Evolutionary conservation across 2,329 filamentous ascomycete species (phyloP), one percentile per base, ranked within the genome.

Genomic region (Trichoderma breve): DNA sequence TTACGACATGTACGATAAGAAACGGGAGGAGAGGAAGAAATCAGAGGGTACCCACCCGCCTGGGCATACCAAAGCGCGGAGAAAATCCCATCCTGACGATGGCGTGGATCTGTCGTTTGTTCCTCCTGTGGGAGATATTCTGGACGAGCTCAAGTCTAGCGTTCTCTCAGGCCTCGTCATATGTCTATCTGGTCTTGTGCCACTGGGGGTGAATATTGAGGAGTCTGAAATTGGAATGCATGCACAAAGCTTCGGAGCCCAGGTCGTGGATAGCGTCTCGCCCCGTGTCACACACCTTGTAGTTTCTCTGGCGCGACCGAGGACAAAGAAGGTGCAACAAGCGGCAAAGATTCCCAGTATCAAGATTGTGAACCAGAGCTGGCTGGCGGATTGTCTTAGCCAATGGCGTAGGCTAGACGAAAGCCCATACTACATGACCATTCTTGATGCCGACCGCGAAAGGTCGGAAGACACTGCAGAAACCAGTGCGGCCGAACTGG

Each of bases 351-450:
- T 94, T 70, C 86, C 92, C 0, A 89, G 90, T 66, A 93, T 98
- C 81, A 95, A 94, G 80, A 97, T 99, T 72, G 96, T 99, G 62
- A 94, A 92, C 76, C 92, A 94, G 68, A 90, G 93, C 77, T 99
- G 96, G 96, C 89, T 99, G 34, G 87, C 91, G 36, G 92, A 95
- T 75, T 97, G 91, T 70, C 89, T 98, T 74, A 92, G 90, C 30
- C 91, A 92, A 79, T 99, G 96, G 96, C 86, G 88, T 74, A 91
- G 89, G 71, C 84, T 97, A 12, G 90, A 96, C 71, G 95, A 98
- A 80, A 86, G 86, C 3, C 91, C 92, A 0, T 97, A 95, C 78
- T 84, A 92, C n/a, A 81, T 97, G 61, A 86, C 91, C n/a, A 86
- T 94, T 3, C 90, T 94, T 66, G 89, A 92, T 0, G 88, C 90